Percentiles rank a stretch among this genome's conserved stretches.
phyloP scores from a whole-genome alignment of 1,284 basidiomycete genomes.

The Pseudozyma sp. region DNA sequence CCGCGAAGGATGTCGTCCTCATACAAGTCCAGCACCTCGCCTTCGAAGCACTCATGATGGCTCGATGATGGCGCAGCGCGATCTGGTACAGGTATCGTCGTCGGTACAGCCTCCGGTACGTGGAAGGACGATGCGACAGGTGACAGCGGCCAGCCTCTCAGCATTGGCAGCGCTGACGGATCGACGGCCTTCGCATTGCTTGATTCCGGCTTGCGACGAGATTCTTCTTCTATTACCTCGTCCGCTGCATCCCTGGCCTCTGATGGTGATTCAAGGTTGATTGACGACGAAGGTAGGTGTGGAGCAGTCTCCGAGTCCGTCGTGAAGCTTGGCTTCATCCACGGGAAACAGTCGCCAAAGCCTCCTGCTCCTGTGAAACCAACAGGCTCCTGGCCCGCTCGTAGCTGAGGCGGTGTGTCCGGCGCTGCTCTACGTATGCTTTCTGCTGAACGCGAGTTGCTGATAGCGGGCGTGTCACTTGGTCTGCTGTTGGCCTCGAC shows the following conservation, averaged over 20 bases:
- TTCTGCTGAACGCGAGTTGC: constrained; percentile 15
- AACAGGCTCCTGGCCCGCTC: constrained; percentile 6
- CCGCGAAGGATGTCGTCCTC: constrained; percentile 32
- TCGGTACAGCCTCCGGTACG: not conserved
- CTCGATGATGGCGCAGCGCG: not conserved
- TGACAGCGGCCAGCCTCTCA: not conserved
- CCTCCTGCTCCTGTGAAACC: not conserved
- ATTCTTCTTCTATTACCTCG: too few relatives aligned
- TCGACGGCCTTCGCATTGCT: not conserved
- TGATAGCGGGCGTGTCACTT: not conserved
- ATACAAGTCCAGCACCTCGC: constrained; percentile 25
- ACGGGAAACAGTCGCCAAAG: constrained; percentile 31
- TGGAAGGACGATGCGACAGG: not conserved
- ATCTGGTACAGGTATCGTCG: not conserved
- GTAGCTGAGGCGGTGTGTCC: constrained; percentile 23
- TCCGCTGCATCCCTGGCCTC: too few relatives aligned
- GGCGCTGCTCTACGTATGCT: constrained; percentile 9
- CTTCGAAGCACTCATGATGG: not conserved
- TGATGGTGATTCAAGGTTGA: too few relatives aligned
- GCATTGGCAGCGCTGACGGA: not conserved
- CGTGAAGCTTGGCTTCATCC: constrained; percentile 12
- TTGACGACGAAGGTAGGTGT: too few relatives aligned
- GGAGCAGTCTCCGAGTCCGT: too few relatives aligned
- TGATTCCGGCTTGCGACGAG: too few relatives aligned
- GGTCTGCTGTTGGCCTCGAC: too few relatives aligned